Conservation (phyloP, 2,329 filamentous ascomycete genomes). For the Peltaster fructicola region DNA sequence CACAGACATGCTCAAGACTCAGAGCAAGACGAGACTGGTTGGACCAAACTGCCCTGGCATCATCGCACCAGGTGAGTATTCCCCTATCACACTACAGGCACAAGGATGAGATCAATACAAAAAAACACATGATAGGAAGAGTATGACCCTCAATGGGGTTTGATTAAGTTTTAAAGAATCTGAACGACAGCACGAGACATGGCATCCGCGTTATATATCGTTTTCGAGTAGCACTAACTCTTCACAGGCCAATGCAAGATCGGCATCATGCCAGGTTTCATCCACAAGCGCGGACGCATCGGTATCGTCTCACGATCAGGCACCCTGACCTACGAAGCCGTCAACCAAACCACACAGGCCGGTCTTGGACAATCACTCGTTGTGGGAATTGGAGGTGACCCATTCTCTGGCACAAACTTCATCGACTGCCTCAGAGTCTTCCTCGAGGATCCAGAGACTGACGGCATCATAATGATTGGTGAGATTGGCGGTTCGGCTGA, state of each 20-base stretch:
- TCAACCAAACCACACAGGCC: conserved; percentile 97
- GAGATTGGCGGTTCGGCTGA: conserved; percentile 96
- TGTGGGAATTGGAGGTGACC: conserved; percentile 94
- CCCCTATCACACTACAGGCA: conserved; percentile 1
- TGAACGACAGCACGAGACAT: no score
- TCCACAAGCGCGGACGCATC: conserved; percentile 98
- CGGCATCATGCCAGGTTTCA: conserved; percentile 99
- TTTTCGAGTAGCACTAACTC: no score
- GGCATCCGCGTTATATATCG: no score
- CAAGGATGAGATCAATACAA: conserved; percentile 7
- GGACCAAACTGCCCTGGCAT: conserved; percentile 97
- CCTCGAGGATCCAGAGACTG: conserved; percentile 86
- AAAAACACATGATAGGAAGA: conserved; percentile 21
- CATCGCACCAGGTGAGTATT: conserved; percentile 52
- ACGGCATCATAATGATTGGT: conserved; percentile 99
- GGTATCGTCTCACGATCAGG: conserved; percentile 97
- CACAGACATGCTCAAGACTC: conserved; percentile 92
- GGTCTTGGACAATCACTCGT: conserved; percentile 96
- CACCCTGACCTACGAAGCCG: conserved; percentile 96
- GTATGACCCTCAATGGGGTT: conserved; percentile 17
- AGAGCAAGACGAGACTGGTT: conserved; percentile 90
- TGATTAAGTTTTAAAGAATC: conserved; percentile 12
- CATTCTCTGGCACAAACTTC: conserved; percentile 98
- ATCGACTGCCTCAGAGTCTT: conserved; percentile 98
- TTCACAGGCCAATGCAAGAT: conserved; percentile 87